Conservation (phyloP, 345 rosid species). For the thale cress (Arabidopsis thaliana) region DNA sequence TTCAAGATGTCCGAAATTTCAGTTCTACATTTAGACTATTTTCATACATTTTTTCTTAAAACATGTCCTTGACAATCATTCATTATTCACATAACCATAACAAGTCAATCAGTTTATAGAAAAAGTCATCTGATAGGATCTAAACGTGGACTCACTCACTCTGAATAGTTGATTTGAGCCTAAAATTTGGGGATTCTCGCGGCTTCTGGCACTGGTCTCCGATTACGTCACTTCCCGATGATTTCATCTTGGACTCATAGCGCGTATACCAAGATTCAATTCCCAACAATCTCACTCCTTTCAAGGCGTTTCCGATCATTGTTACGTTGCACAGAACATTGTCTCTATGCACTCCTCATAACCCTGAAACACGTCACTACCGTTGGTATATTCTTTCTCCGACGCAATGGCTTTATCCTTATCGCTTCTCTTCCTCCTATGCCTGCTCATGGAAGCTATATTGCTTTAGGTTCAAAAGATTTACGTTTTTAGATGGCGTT, state of each 20-base stretch:
- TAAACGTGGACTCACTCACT: neutral
- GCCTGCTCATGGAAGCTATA: neutral
- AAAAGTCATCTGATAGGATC: neutral
- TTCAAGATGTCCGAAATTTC: slow-evolving; percentile 4
- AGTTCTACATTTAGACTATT: neutral
- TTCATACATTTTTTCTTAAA: neutral
- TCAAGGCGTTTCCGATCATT: neutral
- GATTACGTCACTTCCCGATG: neutral
- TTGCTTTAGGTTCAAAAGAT: neutral
- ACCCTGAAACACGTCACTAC: neutral
- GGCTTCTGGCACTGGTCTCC: neutral
- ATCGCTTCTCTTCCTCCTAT: neutral
- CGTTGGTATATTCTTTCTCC: neutral
- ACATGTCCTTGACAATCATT: too few species aligned
- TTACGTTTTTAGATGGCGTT: neutral
- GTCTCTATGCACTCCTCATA: neutral
- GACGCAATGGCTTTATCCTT: neutral
- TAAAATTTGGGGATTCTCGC: neutral
- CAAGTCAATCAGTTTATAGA: too few species aligned
- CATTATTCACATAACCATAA: too few species aligned
- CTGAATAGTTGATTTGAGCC: too few species aligned
- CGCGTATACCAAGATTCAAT: neutral
- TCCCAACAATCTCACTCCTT: neutral
- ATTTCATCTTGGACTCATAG: neutral
- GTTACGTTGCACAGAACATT: neutral